phyloP scores from a whole-genome alignment of 2,329 filamentous ascomycete species.

The Phialophora chinensis region DNA sequence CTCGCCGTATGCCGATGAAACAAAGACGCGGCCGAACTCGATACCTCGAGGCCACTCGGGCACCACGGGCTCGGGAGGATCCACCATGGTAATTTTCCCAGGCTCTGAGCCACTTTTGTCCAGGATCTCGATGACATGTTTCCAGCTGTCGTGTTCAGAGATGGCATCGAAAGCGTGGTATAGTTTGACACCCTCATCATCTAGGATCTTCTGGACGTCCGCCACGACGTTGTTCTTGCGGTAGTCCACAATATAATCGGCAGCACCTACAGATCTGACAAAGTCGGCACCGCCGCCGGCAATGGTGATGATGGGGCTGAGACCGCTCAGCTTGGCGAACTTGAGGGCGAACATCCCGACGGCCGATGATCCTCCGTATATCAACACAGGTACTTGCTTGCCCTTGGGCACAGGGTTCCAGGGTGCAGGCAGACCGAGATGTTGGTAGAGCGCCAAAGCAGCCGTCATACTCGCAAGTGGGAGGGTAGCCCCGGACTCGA shows the following conservation, averaged over 20 bases:
- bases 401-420: conserved; percentile 11
- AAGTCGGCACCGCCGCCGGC: conserved; percentile 51
- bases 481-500: conserved; percentile 53
- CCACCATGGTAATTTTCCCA: conserved; percentile 11
- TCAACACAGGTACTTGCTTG: conserved; percentile 46
- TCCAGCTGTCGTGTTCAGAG: conserved; percentile 10
- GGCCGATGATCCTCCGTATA: conserved; percentile 62
- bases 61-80: conserved; percentile 6
- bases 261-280: background rate
- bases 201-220: conserved; percentile 8
- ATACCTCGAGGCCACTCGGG: conserved; percentile 14
- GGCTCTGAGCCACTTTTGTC: conserved; percentile 4
- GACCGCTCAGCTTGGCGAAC: conserved; percentile 60
- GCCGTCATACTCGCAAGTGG: conserved; percentile 27
- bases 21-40: conserved; percentile 13
- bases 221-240: conserved; percentile 6
- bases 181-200: conserved; percentile 9
- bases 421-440: conserved; percentile 19
- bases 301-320: conserved; percentile 67
- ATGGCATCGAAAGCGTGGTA: conserved; percentile 14
- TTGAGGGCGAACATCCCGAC: conserved; percentile 66
- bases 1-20: conserved; percentile 13
- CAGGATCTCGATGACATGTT: conserved; percentile 7
- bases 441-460: conserved; percentile 21
- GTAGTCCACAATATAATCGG: conserved; percentile 9